Evolutionary conservation across 1,284 basidiomycete species (phyloP).

Genomic region (Mycena sp.): DNA sequence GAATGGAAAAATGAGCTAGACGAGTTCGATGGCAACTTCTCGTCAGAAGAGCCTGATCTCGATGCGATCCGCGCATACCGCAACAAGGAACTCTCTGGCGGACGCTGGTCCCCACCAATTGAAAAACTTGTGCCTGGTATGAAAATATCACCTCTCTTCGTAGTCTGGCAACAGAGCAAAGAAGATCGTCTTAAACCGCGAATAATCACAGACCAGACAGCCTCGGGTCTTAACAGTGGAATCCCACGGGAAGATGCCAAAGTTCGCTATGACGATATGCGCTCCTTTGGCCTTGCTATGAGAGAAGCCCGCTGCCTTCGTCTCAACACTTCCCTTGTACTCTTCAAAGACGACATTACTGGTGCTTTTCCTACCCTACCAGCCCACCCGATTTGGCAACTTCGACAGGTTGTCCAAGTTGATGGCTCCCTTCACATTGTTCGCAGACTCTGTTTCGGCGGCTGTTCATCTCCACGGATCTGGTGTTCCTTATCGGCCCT

Average conservation of each 20-base stretch:
- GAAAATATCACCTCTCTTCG: constrained; percentile 36
- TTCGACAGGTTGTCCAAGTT: not conserved
- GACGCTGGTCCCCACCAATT: constrained; percentile 32
- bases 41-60: constrained; percentile 24
- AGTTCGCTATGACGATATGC: too few species aligned
- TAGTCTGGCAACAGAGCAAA: too few species aligned
- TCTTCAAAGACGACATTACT: constrained; percentile 41
- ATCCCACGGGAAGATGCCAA: constrained; percentile 30
- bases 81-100: constrained; percentile 31
- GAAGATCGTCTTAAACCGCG: too few species aligned
- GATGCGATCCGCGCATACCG: constrained; percentile 27
- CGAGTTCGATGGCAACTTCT: too few species aligned
- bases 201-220: constrained; percentile 35
- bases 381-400: constrained; percentile 4
- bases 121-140: constrained; percentile 28
- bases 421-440: not conserved
- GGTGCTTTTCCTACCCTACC: constrained; percentile 41
- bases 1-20: constrained; percentile 13
- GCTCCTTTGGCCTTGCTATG: constrained; percentile 38
- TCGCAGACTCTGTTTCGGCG: not conserved
- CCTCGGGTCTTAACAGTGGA: constrained; percentile 35
- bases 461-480: not conserved
- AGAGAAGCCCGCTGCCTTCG: constrained; percentile 18
- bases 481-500: not conserved
- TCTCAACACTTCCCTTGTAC: constrained; percentile 16